Conservation (phyloP, 1,284 basidiomycete genomes). For the Cronartium ribicola region DNA sequence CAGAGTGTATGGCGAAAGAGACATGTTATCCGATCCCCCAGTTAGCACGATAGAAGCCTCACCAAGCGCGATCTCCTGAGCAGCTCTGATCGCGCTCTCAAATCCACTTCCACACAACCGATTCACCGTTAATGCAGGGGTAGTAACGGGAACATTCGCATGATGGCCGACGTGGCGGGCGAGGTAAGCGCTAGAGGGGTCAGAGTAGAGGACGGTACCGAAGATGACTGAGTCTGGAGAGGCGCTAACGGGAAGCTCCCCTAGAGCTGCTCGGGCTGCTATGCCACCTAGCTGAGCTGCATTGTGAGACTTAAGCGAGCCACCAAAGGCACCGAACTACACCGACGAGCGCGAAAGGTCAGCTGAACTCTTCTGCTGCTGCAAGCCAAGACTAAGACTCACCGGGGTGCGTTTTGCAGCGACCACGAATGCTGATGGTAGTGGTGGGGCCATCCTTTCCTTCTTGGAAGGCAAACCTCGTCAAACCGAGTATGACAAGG, state of each 20-base stretch:
- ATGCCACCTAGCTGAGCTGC: slow-evolving; percentile 45
- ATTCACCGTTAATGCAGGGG: slow-evolving; percentile 59
- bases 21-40: slow-evolving; percentile 98
- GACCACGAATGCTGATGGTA: slow-evolving; percentile 3
- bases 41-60: slow-evolving; percentile 81
- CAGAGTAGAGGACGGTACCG: slow-evolving; percentile 49
- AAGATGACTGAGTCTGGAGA: slow-evolving; percentile 47
- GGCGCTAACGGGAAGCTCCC: slow-evolving; percentile 42
- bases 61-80: slow-evolving; percentile 82
- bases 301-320: slow-evolving; percentile 17
- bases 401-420: slow-evolving; percentile 12
- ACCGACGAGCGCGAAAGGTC: not conserved
- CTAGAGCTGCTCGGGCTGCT: slow-evolving; percentile 50
- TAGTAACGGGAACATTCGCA: slow-evolving; percentile 62
- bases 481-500: no score
- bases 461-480: no score
- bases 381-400: no score
- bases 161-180: slow-evolving; percentile 88
- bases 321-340: slow-evolving; percentile 16
- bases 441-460: no score
- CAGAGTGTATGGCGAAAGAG: slow-evolving; percentile 69
- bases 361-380: no score
- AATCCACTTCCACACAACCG: slow-evolving; percentile 89
- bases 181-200: slow-evolving; percentile 74
- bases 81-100: slow-evolving; percentile 88